Evolutionary conservation across 306 rosid genomes (phyloP).

Genomic region (Vigna reflexopilosa): DNA sequence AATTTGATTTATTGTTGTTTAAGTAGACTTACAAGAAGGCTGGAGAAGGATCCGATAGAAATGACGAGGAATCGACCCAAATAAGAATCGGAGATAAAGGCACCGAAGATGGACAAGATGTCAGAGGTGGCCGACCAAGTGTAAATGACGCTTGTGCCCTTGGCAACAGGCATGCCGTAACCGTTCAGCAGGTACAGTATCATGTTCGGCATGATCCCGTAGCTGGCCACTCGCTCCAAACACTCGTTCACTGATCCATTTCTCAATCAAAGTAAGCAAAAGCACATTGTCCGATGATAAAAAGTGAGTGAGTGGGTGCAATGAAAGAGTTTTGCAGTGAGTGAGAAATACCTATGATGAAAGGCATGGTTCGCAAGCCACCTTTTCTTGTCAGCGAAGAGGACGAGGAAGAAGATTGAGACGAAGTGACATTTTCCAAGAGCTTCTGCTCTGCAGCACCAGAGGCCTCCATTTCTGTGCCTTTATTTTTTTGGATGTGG

Average conservation of each 20-base stretch:
- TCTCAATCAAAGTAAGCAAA: not conserved
- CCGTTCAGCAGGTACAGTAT: constrained; percentile 53
- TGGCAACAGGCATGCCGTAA: constrained; percentile 42
- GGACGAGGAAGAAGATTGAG: constrained; percentile 25
- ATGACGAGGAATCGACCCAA: constrained; percentile 60
- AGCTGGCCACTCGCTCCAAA: constrained; percentile 57
- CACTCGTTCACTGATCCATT: constrained; percentile 53
- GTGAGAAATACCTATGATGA: constrained; percentile 56
- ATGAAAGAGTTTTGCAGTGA: no score
- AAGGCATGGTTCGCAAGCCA: constrained; percentile 63
- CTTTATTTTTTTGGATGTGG: not conserved
- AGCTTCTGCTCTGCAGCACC: constrained; percentile 8
- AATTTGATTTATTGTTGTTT: not conserved
- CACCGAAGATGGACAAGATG: constrained; percentile 56
- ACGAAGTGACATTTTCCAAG: constrained; percentile 13
- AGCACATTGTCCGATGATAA: not conserved
- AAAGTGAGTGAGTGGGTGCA: not conserved
- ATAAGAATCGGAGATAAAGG: constrained; percentile 60
- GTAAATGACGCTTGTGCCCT: constrained; percentile 46
- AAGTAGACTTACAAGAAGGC: constrained; percentile 50
- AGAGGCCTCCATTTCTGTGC: constrained; percentile 4
- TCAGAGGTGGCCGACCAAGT: constrained; percentile 61
- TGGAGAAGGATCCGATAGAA: constrained; percentile 54
- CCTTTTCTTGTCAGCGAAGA: constrained; percentile 48
- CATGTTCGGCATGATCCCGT: constrained; percentile 62